Conservation (phyloP, 495 filamentous ascomycete genomes). For the Aspergillus bertholletiae region DNA sequence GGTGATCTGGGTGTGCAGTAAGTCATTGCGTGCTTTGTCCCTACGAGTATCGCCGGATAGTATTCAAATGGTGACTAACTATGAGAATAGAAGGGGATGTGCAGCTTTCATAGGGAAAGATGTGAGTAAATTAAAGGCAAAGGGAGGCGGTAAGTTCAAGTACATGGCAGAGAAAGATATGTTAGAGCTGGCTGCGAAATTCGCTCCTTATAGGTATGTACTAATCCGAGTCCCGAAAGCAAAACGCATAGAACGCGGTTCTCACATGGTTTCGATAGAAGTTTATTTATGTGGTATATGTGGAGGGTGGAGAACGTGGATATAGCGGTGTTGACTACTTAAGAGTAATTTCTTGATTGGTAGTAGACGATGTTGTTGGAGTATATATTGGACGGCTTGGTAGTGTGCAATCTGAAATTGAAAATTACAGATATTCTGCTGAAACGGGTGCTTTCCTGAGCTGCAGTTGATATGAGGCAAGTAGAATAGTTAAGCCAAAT, state of each 20-base stretch:
- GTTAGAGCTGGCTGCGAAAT: constrained; percentile 74
- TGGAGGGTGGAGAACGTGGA: constrained; percentile 81
- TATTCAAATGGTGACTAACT: background rate
- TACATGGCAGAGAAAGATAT: constrained; percentile 95
- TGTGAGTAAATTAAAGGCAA: constrained; percentile 76
- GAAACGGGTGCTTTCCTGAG: background rate
- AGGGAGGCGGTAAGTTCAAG: constrained; percentile 88
- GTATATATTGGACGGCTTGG: too few relatives aligned
- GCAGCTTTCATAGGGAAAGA: constrained; percentile 82
- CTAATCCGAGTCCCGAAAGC: background rate
- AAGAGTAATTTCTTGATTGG: background rate
- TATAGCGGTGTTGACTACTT: constrained; percentile 55
- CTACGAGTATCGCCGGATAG: background rate
- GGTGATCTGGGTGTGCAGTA: constrained; percentile 93
- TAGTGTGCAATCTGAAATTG: too few relatives aligned
- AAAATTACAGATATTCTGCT: background rate
- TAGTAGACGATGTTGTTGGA: background rate
- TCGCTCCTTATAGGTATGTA: constrained; percentile 77
- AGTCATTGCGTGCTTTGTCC: constrained; percentile 21
- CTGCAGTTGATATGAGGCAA: background rate
- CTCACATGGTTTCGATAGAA: constrained; percentile 38
- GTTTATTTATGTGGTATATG: constrained; percentile 87
- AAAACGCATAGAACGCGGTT: background rate
- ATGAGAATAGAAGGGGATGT: constrained; percentile 66
- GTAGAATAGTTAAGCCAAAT: background rate